Base-by-base conservation (phyloP, 2,329 filamentous ascomycete genomes). In the Aspergillus ustus region DNA sequence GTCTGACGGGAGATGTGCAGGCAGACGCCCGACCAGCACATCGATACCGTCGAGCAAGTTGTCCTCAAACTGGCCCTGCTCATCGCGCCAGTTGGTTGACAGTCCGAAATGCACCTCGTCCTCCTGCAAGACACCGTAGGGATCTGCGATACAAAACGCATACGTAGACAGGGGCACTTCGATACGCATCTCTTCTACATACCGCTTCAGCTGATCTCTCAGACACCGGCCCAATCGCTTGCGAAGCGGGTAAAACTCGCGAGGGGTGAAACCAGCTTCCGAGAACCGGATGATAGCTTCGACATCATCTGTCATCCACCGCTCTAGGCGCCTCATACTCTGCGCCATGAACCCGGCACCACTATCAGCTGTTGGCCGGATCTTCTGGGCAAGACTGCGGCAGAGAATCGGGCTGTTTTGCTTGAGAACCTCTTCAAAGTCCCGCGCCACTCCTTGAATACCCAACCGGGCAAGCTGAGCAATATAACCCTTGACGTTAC, bases 71-170 rank as follows among this genome's bases (percentile, higher is more conserved):
- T 72, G 66, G 2, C 69, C 67, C 19, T 67, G 61, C 0, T 72
- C 69, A 46, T 81, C 75, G 28, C 69, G 71, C 73, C 80, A 82
- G 19, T 74, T 74, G 2, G 72, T 74, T 0, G 84, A 86, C 64
- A 88, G 86, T 1, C 79, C 77, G 2, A 89, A 69, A 59, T 86
- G 82, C 0, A 89, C 76, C 66, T 88, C 83, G 5, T 84, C 80
- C 20, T 84, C 82, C 37, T 78, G 68, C 0, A 89, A 73, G 1
- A 84, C 74, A 0, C 78, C 80, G 2, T 78, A 74, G 0, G 83
- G 85, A 70, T 89, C 87, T 1, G 84, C 83, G 15, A 89, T 78
- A 19, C 86, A 87, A 62, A 81, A 83, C 0, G 85, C 77, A 65
- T 80, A 83, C 0, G 85, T 85, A 0, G 85, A 85, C 19, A 80